Percentiles rank a stretch among this genome's conserved stretches.
These are phyloP conservation scores for Phytophthora tubulina DNA, from an alignment of 352 stramenopile genomes.

Conservation along the genomic window DNA sequence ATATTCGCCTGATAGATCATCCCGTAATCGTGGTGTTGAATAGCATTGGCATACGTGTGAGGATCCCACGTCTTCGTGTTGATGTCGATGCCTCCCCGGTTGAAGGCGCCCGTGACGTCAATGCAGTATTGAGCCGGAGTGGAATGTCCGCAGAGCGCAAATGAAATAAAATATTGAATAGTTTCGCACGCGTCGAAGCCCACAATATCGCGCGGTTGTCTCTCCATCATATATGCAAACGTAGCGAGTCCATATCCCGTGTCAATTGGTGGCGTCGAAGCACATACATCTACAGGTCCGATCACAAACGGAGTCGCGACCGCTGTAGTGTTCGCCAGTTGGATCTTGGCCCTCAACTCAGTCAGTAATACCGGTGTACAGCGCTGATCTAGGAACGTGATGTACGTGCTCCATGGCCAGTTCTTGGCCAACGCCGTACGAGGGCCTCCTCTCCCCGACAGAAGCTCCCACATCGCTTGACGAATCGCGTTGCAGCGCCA, in stretches of 20 bases:
- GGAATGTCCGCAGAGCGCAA: slow-evolving; percentile 60
- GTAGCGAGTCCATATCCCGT: slow-evolving; percentile 73
- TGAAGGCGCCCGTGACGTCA: slow-evolving; percentile 77
- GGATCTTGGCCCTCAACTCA: slow-evolving; percentile 37
- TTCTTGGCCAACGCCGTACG: not conserved
- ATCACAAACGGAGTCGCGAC: slow-evolving; percentile 5
- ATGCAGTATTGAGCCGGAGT: slow-evolving; percentile 48
- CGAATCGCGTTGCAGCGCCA: slow-evolving; percentile 56
- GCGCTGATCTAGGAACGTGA: slow-evolving; percentile 78
- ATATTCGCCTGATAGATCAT: no score
- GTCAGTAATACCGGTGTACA: slow-evolving; percentile 57
- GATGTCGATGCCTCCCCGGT: slow-evolving; percentile 71
- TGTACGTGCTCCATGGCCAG: slow-evolving; percentile 60
- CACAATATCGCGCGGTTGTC: slow-evolving; percentile 31
- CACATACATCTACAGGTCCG: slow-evolving; percentile 9
- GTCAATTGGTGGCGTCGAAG: slow-evolving; percentile 52
- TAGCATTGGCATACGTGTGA: slow-evolving; percentile 50
- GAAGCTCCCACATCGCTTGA: slow-evolving; percentile 28
- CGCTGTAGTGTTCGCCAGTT: slow-evolving; percentile 29
- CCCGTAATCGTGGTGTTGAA: no score
- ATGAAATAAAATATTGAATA: slow-evolving; percentile 76
- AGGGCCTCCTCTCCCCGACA: slow-evolving; percentile 9
- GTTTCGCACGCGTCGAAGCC: slow-evolving; percentile 72
- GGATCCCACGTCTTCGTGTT: slow-evolving; percentile 51
- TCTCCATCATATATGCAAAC: slow-evolving; percentile 60